Conservation (phyloP, 139 green algal species). For the Chlorokybus atmophyticus region DNA sequence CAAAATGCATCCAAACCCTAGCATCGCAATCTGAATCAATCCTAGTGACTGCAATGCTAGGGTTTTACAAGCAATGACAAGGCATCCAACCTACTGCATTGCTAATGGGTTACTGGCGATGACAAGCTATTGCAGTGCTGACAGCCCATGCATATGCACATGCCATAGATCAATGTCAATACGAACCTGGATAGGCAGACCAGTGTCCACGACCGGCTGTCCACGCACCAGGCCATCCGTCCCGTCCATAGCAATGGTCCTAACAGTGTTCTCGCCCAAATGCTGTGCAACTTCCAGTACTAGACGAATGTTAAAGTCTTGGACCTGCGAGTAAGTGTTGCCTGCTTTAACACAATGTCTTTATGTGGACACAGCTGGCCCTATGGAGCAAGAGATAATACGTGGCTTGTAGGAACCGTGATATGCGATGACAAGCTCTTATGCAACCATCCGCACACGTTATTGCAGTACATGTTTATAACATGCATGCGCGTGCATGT, state of each 20-base stretch:
- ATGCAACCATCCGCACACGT: no score
- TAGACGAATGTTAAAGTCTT: constrained; percentile 56
- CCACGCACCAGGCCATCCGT: constrained; percentile 91
- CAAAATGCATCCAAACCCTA: not conserved
- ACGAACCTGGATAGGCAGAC: constrained; percentile 76
- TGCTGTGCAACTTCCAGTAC: constrained; percentile 97
- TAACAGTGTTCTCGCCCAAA: constrained; percentile 89
- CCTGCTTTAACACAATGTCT: not conserved
- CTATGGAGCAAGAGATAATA: no score
- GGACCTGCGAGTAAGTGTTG: constrained; percentile 6
- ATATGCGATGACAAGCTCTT: no score
- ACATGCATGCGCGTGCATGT: no score
- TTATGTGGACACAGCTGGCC: no score
- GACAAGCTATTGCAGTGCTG: no score
- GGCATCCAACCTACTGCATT: not conserved
- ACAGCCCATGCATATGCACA: no score
- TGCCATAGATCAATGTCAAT: not conserved
- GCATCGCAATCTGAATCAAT: not conserved
- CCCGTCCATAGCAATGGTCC: constrained; percentile 96
- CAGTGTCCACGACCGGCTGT: constrained; percentile 81
- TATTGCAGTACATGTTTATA: no score
- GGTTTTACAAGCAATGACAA: not conserved
- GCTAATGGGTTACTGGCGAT: no score
- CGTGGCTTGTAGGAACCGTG: no score
- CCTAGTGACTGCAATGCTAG: not conserved